A percentile compares a stretch with the other conserved stretches of the same genome.
Evolutionary conservation across 164 flowering plant genomes (phyloP).

Genomic region (Stephania yunnanensis): DNA sequence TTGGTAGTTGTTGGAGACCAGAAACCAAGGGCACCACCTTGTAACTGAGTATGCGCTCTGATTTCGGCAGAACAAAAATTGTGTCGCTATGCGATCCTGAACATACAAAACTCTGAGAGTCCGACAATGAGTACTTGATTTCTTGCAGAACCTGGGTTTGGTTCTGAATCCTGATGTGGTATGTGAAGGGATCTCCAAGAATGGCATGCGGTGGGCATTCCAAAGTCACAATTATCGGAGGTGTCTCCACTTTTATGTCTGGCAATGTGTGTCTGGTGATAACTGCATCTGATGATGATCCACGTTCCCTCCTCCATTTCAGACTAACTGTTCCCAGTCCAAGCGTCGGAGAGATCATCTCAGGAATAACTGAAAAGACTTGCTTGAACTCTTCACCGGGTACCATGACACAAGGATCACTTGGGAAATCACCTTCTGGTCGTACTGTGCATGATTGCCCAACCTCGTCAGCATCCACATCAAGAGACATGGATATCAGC

Average conservation of each 20-base stretch:
- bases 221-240: slow-evolving; percentile 60
- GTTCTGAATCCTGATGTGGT: slow-evolving; percentile 53
- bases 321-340: slow-evolving; percentile 51
- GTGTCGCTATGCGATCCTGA: slow-evolving; percentile 77
- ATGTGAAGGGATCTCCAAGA: slow-evolving; percentile 81
- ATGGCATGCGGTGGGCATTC: slow-evolving; percentile 86
- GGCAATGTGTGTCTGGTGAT: slow-evolving; percentile 64
- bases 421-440: slow-evolving; percentile 26
- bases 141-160: slow-evolving; percentile 77
- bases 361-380: slow-evolving; percentile 59
- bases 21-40: slow-evolving; percentile 71
- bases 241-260: slow-evolving; percentile 55
- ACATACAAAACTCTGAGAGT: slow-evolving; percentile 72
- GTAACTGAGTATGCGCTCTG: slow-evolving; percentile 56
- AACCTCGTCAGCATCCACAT: slow-evolving; percentile 32
- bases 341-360: slow-evolving; percentile 26
- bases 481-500: slow-evolving; percentile 53
- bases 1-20: slow-evolving; percentile 71
- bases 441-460: slow-evolving; percentile 30
- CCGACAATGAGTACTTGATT: slow-evolving; percentile 59
- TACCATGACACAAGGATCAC: slow-evolving; percentile 37
- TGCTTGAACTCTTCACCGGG: slow-evolving; percentile 86
- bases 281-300: slow-evolving; percentile 15
- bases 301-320: slow-evolving; percentile 59
- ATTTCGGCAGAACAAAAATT: slow-evolving; percentile 57